Base-by-base conservation (phyloP, 2,329 filamentous ascomycete species). In the Geoglossum cookeanum region DNA sequence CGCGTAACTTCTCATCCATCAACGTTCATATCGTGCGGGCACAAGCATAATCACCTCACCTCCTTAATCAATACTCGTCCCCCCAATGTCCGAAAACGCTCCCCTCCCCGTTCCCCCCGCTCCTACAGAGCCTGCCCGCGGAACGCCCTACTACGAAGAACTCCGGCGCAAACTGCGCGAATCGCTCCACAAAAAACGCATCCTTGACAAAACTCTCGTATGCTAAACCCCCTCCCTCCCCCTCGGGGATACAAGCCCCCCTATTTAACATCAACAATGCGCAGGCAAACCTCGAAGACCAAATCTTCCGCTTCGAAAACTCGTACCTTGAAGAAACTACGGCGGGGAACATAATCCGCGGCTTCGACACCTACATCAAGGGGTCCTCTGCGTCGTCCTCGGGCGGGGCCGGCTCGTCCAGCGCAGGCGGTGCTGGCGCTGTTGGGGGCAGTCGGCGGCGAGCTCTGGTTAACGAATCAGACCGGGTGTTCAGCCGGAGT, bases 331-430 rank as follows among this genome's bases (percentile, higher is more conserved):
- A 97, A 69, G 88, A 88, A 65, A 94, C 89, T 3, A 84, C 83
- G 13, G 81, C 77, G 64, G 92, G 92, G 49, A 98, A 98, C 72
- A 97, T 98, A 67, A 91, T 98, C 68, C 89, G 87, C 54, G 92
- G 92, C 27, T 98, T 98, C 69, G 92, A 98, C 69, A 94, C 89
- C 68, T 98, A 97, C 72, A 94, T 95, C 75, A 98, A 98, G 70
- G 90, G 87, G 57, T 78, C 78, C 17, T 78, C 79, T 7, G 79
- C 80, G n/a, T 74, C 76, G 1, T 77, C 77, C 3, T 76, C 81
- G 9, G 75, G 80, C 62, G 75, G 72, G 3, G 66, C 33, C 68
- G 4, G 64, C 67, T 47, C 32, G 22, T 30, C 29, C 44, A 11
- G 48, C 42, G 22, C 22, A 22, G 22, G 22, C 22, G 22, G 22